phyloP scores from a whole-genome alignment of 169 alveolate genomes.

The Eimeria necatrix region DNA sequence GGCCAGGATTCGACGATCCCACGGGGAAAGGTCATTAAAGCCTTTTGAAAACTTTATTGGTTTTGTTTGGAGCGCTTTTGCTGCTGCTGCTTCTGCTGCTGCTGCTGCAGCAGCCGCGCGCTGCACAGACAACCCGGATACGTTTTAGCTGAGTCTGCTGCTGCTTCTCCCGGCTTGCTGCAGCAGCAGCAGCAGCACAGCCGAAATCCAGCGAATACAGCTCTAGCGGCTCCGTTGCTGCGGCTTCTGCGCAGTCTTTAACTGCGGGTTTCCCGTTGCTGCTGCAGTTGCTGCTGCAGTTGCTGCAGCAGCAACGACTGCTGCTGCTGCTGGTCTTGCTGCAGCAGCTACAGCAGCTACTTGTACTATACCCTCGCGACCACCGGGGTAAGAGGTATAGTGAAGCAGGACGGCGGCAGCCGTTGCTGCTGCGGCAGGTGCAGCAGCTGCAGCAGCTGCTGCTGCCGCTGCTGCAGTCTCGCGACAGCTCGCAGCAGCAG shows the following conservation, averaged over 20 bases:
- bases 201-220: not conserved
- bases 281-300: not conserved
- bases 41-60: not conserved
- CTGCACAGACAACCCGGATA: not conserved
- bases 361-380: not conserved
- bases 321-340: not conserved
- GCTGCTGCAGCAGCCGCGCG: not conserved
- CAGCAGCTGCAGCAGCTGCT: not conserved
- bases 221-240: too few relatives aligned
- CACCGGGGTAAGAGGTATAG: too few relatives aligned
- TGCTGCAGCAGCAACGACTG: not conserved
- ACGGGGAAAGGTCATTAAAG: not conserved
- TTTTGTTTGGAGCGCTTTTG: not conserved
- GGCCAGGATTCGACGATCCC: too few relatives aligned
- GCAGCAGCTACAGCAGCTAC: conserved; percentile 2
- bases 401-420: too few relatives aligned
- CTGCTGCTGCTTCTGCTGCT: not conserved
- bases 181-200: not conserved
- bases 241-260: too few relatives aligned
- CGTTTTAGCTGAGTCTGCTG: not conserved
- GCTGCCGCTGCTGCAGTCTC: not conserved
- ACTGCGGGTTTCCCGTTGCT: not conserved
- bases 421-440: not conserved
- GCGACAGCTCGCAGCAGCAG: not conserved
- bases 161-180: not conserved